These are phyloP conservation scores for Aphanomyces stellatus DNA, from an alignment of 352 stramenopile genomes.

Conservation along the genomic window DNA sequence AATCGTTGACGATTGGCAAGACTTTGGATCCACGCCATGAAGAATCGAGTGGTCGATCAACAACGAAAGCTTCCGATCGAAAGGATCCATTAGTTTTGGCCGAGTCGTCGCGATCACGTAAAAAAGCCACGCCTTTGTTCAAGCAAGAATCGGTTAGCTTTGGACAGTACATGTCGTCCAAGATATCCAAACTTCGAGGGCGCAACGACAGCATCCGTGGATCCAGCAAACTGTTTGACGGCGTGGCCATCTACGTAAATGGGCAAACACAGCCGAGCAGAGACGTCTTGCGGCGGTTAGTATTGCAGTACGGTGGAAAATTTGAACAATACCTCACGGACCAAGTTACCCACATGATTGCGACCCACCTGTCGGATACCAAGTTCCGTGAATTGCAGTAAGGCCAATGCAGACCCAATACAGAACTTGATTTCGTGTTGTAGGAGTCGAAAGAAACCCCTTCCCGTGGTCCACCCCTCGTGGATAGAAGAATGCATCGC, in stretches of 20 bases:
- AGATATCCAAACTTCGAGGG: conserved; percentile 80
- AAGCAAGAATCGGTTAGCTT: conserved; percentile 31
- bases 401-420: conserved; percentile 16
- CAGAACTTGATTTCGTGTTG: not conserved
- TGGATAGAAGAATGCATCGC: conserved; percentile 89
- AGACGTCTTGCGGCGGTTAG: conserved; percentile 70
- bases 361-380: conserved; percentile 67
- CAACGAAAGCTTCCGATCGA: too few relatives aligned
- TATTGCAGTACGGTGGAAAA: conserved; percentile 67
- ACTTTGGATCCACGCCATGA: too few relatives aligned
- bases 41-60: too few relatives aligned
- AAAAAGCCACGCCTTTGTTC: not conserved
- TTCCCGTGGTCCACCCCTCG: conserved; percentile 79
- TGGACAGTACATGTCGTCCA: conserved; percentile 86
- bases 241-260: conserved; percentile 79
- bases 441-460: conserved; percentile 45
- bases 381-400: conserved; percentile 81
- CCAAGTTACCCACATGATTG: conserved; percentile 82
- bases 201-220: conserved; percentile 37
- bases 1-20: too few relatives aligned
- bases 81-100: too few relatives aligned
- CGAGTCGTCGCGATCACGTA: too few relatives aligned
- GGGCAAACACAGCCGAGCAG: conserved; percentile 79
- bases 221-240: conserved; percentile 38
- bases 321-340: conserved; percentile 86